A percentile compares a stretch with the other conserved stretches of the same genome.
phyloP scores from a whole-genome alignment of 768 basidiomycete species.

The Botryobasidium botryosum region DNA sequence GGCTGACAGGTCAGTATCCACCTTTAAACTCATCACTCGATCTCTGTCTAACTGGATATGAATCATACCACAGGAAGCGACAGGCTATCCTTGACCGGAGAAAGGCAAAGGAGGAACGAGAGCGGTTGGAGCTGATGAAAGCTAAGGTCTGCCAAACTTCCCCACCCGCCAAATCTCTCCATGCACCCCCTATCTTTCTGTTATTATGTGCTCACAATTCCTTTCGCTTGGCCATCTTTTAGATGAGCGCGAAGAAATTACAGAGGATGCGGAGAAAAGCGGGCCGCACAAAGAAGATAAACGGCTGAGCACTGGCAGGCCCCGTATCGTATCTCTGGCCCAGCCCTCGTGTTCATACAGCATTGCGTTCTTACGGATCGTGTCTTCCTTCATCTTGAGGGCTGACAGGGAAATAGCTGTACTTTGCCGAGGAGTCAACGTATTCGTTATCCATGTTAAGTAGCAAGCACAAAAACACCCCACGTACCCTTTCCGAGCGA shows the following conservation, averaged over 20 bases:
- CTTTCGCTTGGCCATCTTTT: not conserved
- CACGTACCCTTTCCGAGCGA: too few relatives aligned
- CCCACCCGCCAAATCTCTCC: not conserved
- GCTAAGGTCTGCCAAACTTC: constrained; percentile 30
- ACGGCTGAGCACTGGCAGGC: too few relatives aligned
- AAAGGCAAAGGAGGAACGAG: constrained; percentile 55
- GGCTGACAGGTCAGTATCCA: constrained; percentile 30
- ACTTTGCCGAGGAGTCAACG: too few relatives aligned
- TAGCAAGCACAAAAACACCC: too few relatives aligned
- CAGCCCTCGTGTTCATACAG: too few relatives aligned
- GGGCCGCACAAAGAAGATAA: constrained; percentile 66
- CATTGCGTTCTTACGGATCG: too few relatives aligned
- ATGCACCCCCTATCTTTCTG: not conserved
- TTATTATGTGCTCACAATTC: not conserved
- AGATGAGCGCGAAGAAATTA: constrained; percentile 74
- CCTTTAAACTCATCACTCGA: not conserved
- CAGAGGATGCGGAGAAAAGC: constrained; percentile 54
- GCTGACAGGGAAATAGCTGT: too few relatives aligned
- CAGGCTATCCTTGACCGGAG: constrained; percentile 53
- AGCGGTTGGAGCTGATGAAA: constrained; percentile 30
- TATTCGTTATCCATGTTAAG: too few relatives aligned
- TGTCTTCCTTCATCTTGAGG: too few relatives aligned
- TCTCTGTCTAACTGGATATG: not conserved
- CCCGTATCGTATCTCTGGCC: too few relatives aligned
- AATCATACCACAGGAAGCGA: constrained; percentile 35